phyloP scores from a whole-genome alignment of 495 filamentous ascomycete genomes.

The Baudoinia panamericana region DNA sequence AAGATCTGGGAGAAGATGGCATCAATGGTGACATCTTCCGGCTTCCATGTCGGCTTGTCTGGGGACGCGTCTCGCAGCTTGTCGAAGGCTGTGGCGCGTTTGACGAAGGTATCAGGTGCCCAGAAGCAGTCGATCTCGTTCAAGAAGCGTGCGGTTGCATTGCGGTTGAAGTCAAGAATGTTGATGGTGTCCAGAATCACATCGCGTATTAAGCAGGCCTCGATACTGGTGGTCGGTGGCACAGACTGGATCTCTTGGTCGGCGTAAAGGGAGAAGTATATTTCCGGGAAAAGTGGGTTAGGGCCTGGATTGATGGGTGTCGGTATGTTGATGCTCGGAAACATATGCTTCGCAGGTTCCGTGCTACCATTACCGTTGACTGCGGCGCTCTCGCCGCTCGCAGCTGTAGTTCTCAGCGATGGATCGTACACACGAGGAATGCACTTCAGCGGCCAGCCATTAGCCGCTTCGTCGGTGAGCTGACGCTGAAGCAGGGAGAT shows the following conservation, averaged over 20 bases:
- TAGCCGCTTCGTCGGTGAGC: constrained; percentile 55
- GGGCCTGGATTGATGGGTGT: constrained; percentile 58
- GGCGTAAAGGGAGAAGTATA: constrained; percentile 84
- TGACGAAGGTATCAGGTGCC: constrained; percentile 72
- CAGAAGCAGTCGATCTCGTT: constrained; percentile 96
- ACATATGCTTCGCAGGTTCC: constrained; percentile 38
- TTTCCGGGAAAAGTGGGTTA: constrained; percentile 72
- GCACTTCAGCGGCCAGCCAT: constrained; percentile 62
- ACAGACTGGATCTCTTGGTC: constrained; percentile 88
- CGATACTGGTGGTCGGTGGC: constrained; percentile 58
- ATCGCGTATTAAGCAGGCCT: constrained; percentile 72
- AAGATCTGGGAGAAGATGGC: constrained; percentile 92
- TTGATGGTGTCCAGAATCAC: constrained; percentile 87
- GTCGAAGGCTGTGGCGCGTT: constrained; percentile 84
- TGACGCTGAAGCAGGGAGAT: constrained; percentile 76
- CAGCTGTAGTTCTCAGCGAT: background rate
- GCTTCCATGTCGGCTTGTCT: constrained; percentile 79
- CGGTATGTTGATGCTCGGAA: constrained; percentile 64
- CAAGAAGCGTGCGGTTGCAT: constrained; percentile 70
- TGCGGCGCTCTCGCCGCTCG: constrained; percentile 31
- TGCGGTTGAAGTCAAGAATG: constrained; percentile 81
- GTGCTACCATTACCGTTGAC: constrained; percentile 24
- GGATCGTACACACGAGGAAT: constrained; percentile 61
- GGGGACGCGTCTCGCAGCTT: constrained; percentile 61
- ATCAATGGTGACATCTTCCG: constrained; percentile 93